Base-by-base conservation (phyloP, 2,329 filamentous ascomycete genomes). In the Colletotrichum australisinense region DNA sequence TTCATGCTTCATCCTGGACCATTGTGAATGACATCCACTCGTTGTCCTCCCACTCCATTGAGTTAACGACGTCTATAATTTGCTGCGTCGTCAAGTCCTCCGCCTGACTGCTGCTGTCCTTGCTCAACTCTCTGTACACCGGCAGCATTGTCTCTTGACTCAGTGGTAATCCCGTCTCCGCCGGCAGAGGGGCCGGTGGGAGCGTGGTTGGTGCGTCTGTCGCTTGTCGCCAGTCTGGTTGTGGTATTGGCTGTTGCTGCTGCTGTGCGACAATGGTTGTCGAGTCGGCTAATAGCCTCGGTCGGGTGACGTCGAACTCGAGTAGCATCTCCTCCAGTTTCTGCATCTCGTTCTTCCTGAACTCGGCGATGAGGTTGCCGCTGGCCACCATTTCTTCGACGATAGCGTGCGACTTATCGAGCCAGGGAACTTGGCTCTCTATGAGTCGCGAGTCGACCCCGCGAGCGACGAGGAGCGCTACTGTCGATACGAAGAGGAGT, bases 321-420 rank as follows among this genome's bases (percentile, higher is more conserved):
- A 55, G 30, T 2, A 86, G 69, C 78, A 85, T 82, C 28, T 83
- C 81, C 11, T 85, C 82, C 1, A 88, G 77, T 63, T 86, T 84
- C 52, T 85, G 81, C 2, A 89, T 78, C 73, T 89, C 87, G 1
- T 80, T 80, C 56, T 83, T 81, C 9, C 84, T 81, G 55, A 85
- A 85, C 3, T 79, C 80, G 0, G 87, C 87, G 9, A 88, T 83
- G 1, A 84, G 78, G 49, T 88, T 88, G 0, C 86, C 86, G 56
- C 82, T 82, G 1, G 80, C 78, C 3, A 84, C 79, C 79, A 88
- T 87, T 11, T 86, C 86, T 24, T 87, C 84, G 4, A 88, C 79
- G 6, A 88, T 82, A 1, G 76, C 71, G 32, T 84, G 84, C 0
- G 85, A 82, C 53, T 84, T 86, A 1, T 84, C 80, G 0, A 86